phyloP scores from a whole-genome alignment of 1,284 basidiomycete genomes.

The Cerioporus squamosus region DNA sequence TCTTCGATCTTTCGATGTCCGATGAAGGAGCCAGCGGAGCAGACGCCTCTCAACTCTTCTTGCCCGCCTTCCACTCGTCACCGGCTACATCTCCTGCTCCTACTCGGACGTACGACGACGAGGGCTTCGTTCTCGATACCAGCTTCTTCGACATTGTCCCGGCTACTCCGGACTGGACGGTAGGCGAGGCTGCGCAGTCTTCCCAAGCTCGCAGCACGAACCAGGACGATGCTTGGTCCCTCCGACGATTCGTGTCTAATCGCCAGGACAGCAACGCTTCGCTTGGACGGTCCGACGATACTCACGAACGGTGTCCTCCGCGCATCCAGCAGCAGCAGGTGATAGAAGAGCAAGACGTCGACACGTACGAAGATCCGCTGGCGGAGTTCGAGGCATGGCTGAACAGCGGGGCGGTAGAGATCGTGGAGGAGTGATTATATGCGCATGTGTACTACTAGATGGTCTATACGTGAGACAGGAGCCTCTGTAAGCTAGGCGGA shows the following conservation, averaged over 20 bases:
- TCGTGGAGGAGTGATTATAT: conserved; percentile 33
- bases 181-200: background rate
- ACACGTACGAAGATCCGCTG: conserved; percentile 37
- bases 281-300: too few relatives aligned
- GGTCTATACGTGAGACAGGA: conserved; percentile 9
- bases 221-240: background rate
- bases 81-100: conserved; percentile 9
- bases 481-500: conserved; percentile 5
- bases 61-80: background rate
- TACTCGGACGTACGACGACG: conserved; percentile 22
- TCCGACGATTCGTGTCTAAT: background rate
- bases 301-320: background rate
- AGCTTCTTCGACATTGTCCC: conserved; percentile 37
- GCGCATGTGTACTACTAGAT: conserved; percentile 16
- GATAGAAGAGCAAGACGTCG: background rate
- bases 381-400: conserved; percentile 56
- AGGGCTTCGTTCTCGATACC: conserved; percentile 40
- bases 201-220: background rate
- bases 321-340: background rate
- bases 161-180: conserved; percentile 21
- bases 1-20: conserved; percentile 15
- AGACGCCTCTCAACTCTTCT: background rate
- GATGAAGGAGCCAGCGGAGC: conserved; percentile 4
- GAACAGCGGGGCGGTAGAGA: conserved; percentile 45
- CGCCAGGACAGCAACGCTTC: background rate